phyloP scores from a whole-genome alignment of 176 grass and related monocot genomes.

The Carex parvula region DNA sequence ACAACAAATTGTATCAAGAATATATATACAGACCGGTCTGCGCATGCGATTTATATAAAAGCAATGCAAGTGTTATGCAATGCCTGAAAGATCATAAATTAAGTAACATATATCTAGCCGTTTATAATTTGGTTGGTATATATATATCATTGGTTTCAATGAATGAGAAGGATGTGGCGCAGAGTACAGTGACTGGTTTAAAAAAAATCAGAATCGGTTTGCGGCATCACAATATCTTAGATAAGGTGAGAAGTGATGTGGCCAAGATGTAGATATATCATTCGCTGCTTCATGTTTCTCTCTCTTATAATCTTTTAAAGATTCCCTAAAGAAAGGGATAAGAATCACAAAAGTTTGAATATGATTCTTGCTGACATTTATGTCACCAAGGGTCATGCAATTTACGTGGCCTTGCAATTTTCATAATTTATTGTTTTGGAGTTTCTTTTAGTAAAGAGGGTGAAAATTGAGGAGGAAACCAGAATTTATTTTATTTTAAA shows the following conservation, averaged over 20 bases:
- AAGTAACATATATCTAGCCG: neutral
- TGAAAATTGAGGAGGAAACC: neutral
- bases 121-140: neutral
- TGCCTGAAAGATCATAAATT: neutral
- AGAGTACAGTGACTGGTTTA: neutral
- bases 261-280: slow-evolving; percentile 13
- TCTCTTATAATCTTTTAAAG: slow-evolving; percentile 3
- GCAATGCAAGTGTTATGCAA: neutral
- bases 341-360: slow-evolving; percentile 23
- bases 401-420: neutral
- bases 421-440: neutral
- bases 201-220: slow-evolving; percentile 10
- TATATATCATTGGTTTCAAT: neutral
- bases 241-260: neutral
- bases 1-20: neutral
- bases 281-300: slow-evolving; percentile 18
- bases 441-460: neutral
- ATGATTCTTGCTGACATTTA: slow-evolving; percentile 18
- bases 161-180: neutral
- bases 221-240: slow-evolving; percentile 12
- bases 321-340: slow-evolving; percentile 12
- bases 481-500: neutral
- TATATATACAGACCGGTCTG: too few species aligned
- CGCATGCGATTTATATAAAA: neutral
- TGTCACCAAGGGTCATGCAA: slow-evolving; percentile 3